phyloP scores from a whole-genome alignment of 2,329 filamentous ascomycete species.

The Cytospora mali region DNA sequence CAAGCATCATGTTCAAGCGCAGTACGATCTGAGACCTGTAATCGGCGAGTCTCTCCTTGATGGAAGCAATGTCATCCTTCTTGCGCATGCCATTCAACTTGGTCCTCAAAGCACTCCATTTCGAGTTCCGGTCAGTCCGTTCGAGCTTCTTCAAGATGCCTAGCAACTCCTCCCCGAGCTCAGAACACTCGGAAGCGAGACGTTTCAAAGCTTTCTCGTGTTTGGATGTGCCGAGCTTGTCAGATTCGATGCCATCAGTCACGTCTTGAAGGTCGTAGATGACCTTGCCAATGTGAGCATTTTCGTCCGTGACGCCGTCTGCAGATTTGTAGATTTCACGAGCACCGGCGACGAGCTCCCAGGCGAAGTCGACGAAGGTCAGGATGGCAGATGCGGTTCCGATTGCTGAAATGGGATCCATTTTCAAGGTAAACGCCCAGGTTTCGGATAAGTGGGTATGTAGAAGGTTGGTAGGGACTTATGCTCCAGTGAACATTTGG shows the following conservation, averaged over 20 bases:
- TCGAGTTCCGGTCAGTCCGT: slow-evolving; percentile 22
- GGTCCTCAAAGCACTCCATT: slow-evolving; percentile 15
- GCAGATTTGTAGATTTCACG: slow-evolving; percentile 27
- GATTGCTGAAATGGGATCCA: slow-evolving; percentile 36
- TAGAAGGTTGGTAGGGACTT: too few relatives aligned
- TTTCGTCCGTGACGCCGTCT: slow-evolving; percentile 19
- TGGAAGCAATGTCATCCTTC: slow-evolving; percentile 25
- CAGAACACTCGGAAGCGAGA: slow-evolving; percentile 21
- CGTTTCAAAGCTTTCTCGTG: slow-evolving; percentile 21
- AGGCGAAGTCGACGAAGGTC: slow-evolving; percentile 34
- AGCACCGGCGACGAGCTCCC: slow-evolving; percentile 29
- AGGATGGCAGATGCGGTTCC: slow-evolving; percentile 33
- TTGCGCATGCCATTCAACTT: slow-evolving; percentile 28
- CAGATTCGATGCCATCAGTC: slow-evolving; percentile 11
- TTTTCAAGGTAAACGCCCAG: too few relatives aligned
- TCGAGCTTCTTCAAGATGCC: slow-evolving; percentile 22
- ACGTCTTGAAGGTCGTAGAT: slow-evolving; percentile 11
- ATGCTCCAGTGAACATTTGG: too few relatives aligned
- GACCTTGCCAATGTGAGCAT: slow-evolving; percentile 13
- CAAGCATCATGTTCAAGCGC: background rate
- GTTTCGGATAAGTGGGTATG: too few relatives aligned
- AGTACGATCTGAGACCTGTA: background rate
- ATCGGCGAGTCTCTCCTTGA: background rate
- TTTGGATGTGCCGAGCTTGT: slow-evolving; percentile 3
- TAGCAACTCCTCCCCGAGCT: slow-evolving; percentile 20